A percentile compares a stretch with the other conserved stretches of the same genome.
Evolutionary conservation across 257 asterid genomes (phyloP).

Genomic region (Ophiorrhiza pumila): DNA sequence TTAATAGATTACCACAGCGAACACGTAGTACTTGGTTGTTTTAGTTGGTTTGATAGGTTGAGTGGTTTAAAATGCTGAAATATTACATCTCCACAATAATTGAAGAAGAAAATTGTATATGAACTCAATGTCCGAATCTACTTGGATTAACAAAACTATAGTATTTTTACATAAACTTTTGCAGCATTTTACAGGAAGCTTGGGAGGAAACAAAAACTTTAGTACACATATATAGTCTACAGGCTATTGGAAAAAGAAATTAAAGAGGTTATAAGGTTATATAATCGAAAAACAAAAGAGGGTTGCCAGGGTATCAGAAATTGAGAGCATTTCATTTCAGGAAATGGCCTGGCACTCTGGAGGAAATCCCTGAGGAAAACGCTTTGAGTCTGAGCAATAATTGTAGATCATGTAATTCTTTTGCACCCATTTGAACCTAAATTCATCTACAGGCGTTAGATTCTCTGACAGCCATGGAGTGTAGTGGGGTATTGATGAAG

Average conservation of each 20-base stretch:
- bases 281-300: neutral
- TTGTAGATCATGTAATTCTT: slow-evolving; percentile 52
- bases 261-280: neutral
- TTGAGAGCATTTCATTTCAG: neutral
- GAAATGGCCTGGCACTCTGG: slow-evolving; percentile 2
- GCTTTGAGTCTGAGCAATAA: slow-evolving; percentile 46
- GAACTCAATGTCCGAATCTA: no score
- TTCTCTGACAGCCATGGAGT: neutral
- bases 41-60: no score
- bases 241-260: neutral
- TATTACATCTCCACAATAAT: no score
- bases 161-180: neutral
- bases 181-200: neutral
- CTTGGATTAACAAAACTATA: no score
- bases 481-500: neutral
- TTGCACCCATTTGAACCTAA: slow-evolving; percentile 48
- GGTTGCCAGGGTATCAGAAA: neutral
- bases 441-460: slow-evolving; percentile 29
- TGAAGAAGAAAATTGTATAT: no score
- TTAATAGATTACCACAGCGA: no score
- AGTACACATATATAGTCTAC: neutral
- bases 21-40: no score
- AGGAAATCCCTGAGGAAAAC: slow-evolving; percentile 53
- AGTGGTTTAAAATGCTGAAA: no score
- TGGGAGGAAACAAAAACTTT: neutral